A percentile compares a stretch with the other conserved stretches of the same genome.
phyloP scores from a whole-genome alignment of 306 rosid genomes.

The Trifolium fragiferum region DNA sequence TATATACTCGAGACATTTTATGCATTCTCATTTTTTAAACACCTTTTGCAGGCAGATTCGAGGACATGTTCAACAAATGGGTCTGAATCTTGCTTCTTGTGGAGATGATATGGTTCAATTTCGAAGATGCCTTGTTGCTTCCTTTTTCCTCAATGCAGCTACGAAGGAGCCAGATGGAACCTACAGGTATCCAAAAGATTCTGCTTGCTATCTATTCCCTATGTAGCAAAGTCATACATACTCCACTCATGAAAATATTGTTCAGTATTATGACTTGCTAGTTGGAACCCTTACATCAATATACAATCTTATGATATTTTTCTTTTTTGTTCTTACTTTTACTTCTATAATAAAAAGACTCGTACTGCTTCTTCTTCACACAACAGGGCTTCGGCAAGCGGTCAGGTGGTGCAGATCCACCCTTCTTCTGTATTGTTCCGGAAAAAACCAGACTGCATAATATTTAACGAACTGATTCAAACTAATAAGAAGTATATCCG shows the following conservation, averaged over 20 bases:
- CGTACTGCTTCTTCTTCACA: constrained; percentile 32
- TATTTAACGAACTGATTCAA: constrained; percentile 78
- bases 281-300: constrained; percentile 21
- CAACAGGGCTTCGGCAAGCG: constrained; percentile 85
- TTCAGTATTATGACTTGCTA: constrained; percentile 22
- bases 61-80: constrained; percentile 78
- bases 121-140: constrained; percentile 91
- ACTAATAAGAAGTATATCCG: constrained; percentile 80
- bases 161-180: constrained; percentile 89
- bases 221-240: too few relatives aligned
- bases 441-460: constrained; percentile 74
- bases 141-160: constrained; percentile 89
- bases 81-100: constrained; percentile 69
- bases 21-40: constrained; percentile 44
- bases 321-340: constrained; percentile 29
- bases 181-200: constrained; percentile 62
- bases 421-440: constrained; percentile 83
- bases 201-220: neutral
- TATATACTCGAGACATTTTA: neutral
- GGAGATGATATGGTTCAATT: constrained; percentile 83
- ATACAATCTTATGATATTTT: constrained; percentile 1
- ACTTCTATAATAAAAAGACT: constrained; percentile 11
- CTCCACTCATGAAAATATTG: neutral
- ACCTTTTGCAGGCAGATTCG: too few relatives aligned
- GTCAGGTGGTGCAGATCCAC: constrained; percentile 88